Conservation (phyloP, 2,329 filamentous ascomycete genomes). For the Chaetomium sp. region DNA sequence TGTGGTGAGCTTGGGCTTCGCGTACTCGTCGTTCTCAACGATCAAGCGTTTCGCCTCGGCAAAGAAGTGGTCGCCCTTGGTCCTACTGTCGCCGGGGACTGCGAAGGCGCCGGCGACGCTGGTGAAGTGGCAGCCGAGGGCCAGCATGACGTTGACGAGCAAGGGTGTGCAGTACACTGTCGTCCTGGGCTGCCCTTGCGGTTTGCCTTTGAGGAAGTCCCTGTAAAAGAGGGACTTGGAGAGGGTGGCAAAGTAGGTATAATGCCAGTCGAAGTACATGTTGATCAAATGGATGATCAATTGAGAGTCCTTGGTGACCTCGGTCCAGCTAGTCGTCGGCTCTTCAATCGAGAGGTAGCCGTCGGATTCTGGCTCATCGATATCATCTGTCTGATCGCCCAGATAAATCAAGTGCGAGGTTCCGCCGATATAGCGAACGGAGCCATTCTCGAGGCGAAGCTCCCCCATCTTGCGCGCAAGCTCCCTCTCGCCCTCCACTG, state of each 20-base stretch:
- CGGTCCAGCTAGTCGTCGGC: slow-evolving; percentile 83
- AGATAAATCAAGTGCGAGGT: slow-evolving; percentile 92
- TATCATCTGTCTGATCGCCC: slow-evolving; percentile 50
- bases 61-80: slow-evolving; percentile 95
- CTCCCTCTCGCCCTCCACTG: slow-evolving; percentile 69
- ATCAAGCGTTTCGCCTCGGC: slow-evolving; percentile 88
- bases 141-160: slow-evolving; percentile 90
- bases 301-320: slow-evolving; percentile 75
- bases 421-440: slow-evolving; percentile 87
- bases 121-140: slow-evolving; percentile 92
- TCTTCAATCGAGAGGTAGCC: slow-evolving; percentile 60
- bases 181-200: slow-evolving; percentile 51
- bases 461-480: slow-evolving; percentile 93
- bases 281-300: slow-evolving; percentile 86
- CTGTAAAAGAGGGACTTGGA: slow-evolving; percentile 84
- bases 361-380: slow-evolving; percentile 47
- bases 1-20: slow-evolving; percentile 82
- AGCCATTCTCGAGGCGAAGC: slow-evolving; percentile 81
- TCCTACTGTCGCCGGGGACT: slow-evolving; percentile 72
- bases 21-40: slow-evolving; percentile 89
- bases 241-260: slow-evolving; percentile 90
- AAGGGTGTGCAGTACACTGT: slow-evolving; percentile 84
- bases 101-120: slow-evolving; percentile 71
- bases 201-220: slow-evolving; percentile 76
- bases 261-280: slow-evolving; percentile 99